phyloP scores from a whole-genome alignment of 164 flowering plant species.

The Stephania yunnanensis region DNA sequence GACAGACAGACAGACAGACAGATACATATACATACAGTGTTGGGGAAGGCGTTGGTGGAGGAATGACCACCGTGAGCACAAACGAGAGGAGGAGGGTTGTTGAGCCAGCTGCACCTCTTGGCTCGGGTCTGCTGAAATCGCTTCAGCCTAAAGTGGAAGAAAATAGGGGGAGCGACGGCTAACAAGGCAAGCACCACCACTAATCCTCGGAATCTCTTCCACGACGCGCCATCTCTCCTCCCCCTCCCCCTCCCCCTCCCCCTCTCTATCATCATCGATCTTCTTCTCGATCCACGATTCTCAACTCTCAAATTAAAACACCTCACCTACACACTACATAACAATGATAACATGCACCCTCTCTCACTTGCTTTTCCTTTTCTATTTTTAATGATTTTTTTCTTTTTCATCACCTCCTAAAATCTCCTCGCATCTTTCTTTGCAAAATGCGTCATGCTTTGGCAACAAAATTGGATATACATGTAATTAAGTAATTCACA shows the following conservation, averaged over 20 bases:
- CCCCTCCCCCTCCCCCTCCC: constrained; percentile 7
- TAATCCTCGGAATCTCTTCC: constrained; percentile 14
- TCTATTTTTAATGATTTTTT: too few relatives aligned
- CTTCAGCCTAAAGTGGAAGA: constrained; percentile 71
- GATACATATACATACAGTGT: constrained; percentile 49
- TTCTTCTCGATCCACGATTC: background rate
- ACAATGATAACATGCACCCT: too few relatives aligned
- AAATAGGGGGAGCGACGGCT: constrained; percentile 66
- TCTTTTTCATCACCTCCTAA: too few relatives aligned
- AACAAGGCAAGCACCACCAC: constrained; percentile 43
- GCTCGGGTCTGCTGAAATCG: constrained; percentile 61
- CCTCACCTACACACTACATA: too few relatives aligned
- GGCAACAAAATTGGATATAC: too few relatives aligned
- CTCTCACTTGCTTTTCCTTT: too few relatives aligned
- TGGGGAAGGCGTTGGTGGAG: constrained; percentile 59
- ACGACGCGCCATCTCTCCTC: constrained; percentile 9
- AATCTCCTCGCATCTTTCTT: too few relatives aligned
- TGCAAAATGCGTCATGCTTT: too few relatives aligned
- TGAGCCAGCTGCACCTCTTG: constrained; percentile 71
- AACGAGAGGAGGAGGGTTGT: constrained; percentile 76
- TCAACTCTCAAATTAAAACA: too few relatives aligned
- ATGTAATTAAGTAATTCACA: too few relatives aligned
- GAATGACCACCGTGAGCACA: constrained; percentile 99
- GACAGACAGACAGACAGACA: too few relatives aligned
- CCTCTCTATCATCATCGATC: background rate